Percentiles rank a stretch among this genome's conserved stretches.
Conservation (phyloP, 1,284 basidiomycete species). For the Tilletia setariae region DNA sequence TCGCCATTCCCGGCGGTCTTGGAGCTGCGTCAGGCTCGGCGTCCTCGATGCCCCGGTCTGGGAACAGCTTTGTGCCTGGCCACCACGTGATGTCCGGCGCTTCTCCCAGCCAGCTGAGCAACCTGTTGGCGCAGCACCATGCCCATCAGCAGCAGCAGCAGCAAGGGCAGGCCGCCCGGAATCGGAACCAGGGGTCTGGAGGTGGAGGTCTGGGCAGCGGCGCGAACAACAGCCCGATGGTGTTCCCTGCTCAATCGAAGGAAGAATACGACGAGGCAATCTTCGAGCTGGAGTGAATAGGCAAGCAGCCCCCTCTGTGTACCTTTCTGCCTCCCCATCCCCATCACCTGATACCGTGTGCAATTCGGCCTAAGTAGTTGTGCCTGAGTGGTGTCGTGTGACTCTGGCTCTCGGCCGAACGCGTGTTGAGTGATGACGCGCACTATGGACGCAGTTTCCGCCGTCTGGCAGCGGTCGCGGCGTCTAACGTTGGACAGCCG, state of each 20-base stretch:
- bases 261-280: constrained; percentile 47
- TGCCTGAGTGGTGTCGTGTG: too few relatives aligned
- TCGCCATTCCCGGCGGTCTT: too few relatives aligned
- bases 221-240: constrained; percentile 26
- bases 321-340: background rate
- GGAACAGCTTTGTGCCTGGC: too few relatives aligned
- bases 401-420: too few relatives aligned
- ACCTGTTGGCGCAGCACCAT: constrained; percentile 6
- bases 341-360: too few relatives aligned
- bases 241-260: constrained; percentile 26
- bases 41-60: too few relatives aligned
- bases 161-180: background rate
- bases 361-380: too few relatives aligned
- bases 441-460: too few relatives aligned
- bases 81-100: background rate
- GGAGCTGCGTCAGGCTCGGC: too few relatives aligned
- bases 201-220: constrained; percentile 13
- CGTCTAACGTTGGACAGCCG: too few relatives aligned
- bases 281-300: constrained; percentile 47
- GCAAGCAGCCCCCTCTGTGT: background rate
- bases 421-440: too few relatives aligned
- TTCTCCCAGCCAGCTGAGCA: background rate
- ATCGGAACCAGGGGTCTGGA: constrained; percentile 16
- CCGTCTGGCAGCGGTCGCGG: too few relatives aligned
- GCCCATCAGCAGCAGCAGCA: background rate